Evolutionary conservation across 441 rosid genomes (phyloP).

Genomic region (Adansonia grandidieri): DNA sequence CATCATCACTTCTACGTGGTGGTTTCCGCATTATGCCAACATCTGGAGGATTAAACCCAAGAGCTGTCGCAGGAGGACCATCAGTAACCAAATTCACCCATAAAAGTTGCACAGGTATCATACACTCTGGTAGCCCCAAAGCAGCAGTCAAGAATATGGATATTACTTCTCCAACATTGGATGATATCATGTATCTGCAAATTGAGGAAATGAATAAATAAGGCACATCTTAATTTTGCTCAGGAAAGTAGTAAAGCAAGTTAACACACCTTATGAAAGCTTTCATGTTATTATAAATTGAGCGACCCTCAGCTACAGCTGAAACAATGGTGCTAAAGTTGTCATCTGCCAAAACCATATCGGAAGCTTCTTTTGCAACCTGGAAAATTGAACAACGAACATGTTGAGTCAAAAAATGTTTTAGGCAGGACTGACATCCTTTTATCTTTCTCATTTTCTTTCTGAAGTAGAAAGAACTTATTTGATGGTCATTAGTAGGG

Average conservation of each 20-base stretch:
- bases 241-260: constrained; percentile 11
- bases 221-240: background rate
- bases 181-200: constrained; percentile 89
- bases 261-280: constrained; percentile 75
- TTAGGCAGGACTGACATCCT: background rate
- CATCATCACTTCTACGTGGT: constrained; percentile 78
- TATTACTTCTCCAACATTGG: constrained; percentile 89
- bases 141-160: constrained; percentile 86
- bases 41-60: constrained; percentile 91
- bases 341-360: constrained; percentile 92
- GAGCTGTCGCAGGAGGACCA: constrained; percentile 91
- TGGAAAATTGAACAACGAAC: constrained; percentile 16
- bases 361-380: constrained; percentile 86
- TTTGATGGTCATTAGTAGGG: background rate
- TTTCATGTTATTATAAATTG: constrained; percentile 86
- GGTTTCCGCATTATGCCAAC: constrained; percentile 82
- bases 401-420: background rate
- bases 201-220: constrained; percentile 28
- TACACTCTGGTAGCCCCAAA: constrained; percentile 82
- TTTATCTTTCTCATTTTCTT: background rate
- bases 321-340: constrained; percentile 79
- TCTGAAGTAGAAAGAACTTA: constrained; percentile 6
- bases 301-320: constrained; percentile 87
- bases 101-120: constrained; percentile 92
- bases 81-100: constrained; percentile 94